Percentiles rank a stretch among this genome's conserved stretches.
These are phyloP conservation scores for Aspergillus kassunensis DNA, from an alignment of 495 filamentous ascomycete genomes.

Conservation along the genomic window DNA sequence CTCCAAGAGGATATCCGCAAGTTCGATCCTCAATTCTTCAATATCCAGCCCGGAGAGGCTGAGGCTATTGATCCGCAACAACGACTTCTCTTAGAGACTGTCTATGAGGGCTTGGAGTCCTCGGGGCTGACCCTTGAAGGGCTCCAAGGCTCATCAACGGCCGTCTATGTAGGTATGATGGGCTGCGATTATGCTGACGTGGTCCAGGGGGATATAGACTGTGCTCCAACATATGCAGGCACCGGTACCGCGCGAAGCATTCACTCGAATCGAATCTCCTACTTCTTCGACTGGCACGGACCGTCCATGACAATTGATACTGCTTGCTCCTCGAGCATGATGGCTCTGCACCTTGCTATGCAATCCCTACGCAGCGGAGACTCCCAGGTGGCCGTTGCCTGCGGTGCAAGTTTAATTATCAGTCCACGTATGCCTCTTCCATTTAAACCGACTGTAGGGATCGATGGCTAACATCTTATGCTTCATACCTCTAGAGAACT, in stretches of 20 bases:
- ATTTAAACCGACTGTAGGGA: constrained; percentile 38
- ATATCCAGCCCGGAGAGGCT: constrained; percentile 49
- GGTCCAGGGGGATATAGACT: constrained; percentile 29
- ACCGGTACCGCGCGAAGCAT: constrained; percentile 46
- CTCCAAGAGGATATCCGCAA: not conserved
- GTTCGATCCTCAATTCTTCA: constrained; percentile 52
- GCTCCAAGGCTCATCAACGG: constrained; percentile 40
- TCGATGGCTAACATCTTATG: constrained; percentile 19
- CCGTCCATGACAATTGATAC: constrained; percentile 34
- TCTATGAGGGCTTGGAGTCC: constrained; percentile 54
- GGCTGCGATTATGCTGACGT: constrained; percentile 34
- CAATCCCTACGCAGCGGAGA: constrained; percentile 26
- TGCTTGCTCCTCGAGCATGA: constrained; percentile 33
- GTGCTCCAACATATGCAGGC: constrained; percentile 33
- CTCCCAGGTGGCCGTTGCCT: constrained; percentile 21
- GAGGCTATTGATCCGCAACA: constrained; percentile 40
- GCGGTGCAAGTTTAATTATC: constrained; percentile 19
- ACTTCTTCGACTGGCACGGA: constrained; percentile 32
- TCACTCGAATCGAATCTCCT: constrained; percentile 36
- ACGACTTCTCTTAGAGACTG: constrained; percentile 48
- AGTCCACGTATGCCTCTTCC: constrained; percentile 42
- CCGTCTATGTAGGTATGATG: constrained; percentile 43
- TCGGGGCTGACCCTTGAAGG: constrained; percentile 32
- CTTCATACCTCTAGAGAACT: constrained; percentile 13
- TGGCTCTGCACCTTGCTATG: constrained; percentile 30